Evolutionary conservation across 192 early-diverging fungal species (phyloP).

Genomic region (Ambispora gerdemannii): DNA sequence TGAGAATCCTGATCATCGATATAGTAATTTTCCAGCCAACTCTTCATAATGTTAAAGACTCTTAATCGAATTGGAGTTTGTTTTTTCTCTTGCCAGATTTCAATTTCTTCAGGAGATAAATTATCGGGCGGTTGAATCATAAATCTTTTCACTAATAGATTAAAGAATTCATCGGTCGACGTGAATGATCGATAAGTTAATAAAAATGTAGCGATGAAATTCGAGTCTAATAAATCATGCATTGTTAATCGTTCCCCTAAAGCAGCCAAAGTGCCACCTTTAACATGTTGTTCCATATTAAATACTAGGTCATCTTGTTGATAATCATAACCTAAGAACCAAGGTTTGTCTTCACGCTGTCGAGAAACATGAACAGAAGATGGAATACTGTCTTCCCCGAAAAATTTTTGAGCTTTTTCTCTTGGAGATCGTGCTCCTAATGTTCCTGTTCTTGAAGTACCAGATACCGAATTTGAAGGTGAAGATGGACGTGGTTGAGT

Average conservation of each 20-base stretch:
- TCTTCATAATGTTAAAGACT: slow-evolving; percentile 92
- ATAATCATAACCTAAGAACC: slow-evolving; percentile 84
- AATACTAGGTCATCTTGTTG: slow-evolving; percentile 69
- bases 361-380: slow-evolving; percentile 33
- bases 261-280: slow-evolving; percentile 83
- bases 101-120: slow-evolving; percentile 60
- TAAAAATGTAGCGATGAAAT: slow-evolving; percentile 84
- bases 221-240: slow-evolving; percentile 79
- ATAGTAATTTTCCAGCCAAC: slow-evolving; percentile 93
- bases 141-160: slow-evolving; percentile 74
- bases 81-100: slow-evolving; percentile 84
- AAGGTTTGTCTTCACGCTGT: slow-evolving; percentile 49
- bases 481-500: slow-evolving; percentile 35
- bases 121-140: slow-evolving; percentile 66
- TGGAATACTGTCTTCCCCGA: slow-evolving; percentile 52
- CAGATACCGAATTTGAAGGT: slow-evolving; percentile 7
- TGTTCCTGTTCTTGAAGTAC: neutral
- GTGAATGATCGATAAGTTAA: slow-evolving; percentile 95
- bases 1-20: slow-evolving; percentile 69
- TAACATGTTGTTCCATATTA: slow-evolving; percentile 84
- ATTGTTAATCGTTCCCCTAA: slow-evolving; percentile 86
- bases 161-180: slow-evolving; percentile 72
- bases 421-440: slow-evolving; percentile 17
- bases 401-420: slow-evolving; percentile 49
- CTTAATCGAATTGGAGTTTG: slow-evolving; percentile 87